A percentile compares a stretch with the other conserved stretches of the same genome.
Conservation (phyloP, 495 filamentous ascomycete genomes). For the Lepidopterella palustris region DNA sequence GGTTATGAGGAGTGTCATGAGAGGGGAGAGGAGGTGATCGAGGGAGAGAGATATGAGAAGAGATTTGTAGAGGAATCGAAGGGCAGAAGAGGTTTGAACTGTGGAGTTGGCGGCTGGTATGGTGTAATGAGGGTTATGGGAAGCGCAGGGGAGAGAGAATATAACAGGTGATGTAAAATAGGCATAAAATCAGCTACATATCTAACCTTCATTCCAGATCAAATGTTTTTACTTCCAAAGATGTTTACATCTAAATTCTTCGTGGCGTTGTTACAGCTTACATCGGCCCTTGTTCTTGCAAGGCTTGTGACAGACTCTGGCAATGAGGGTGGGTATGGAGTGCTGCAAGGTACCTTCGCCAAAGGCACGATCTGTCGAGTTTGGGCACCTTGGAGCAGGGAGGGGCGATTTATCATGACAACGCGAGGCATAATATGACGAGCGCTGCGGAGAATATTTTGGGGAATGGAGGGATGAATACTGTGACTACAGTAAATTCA, state of each 20-base stretch:
- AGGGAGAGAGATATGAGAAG: too few species aligned
- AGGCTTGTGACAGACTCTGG: not conserved
- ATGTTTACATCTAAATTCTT: not conserved
- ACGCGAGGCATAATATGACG: constrained; percentile 32
- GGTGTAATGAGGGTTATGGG: too few species aligned
- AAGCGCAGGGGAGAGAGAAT: too few species aligned
- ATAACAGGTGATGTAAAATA: too few species aligned
- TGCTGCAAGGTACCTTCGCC: constrained; percentile 25
- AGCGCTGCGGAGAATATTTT: constrained; percentile 38
- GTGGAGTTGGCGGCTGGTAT: too few species aligned
- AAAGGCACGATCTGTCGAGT: constrained; percentile 40
- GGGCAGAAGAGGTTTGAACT: too few species aligned
- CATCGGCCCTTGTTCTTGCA: not conserved
- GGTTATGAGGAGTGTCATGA: too few species aligned
- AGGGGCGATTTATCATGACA: constrained; percentile 38
- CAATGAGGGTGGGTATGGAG: not conserved
- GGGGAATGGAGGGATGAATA: constrained; percentile 39
- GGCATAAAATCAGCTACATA: not conserved
- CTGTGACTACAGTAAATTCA: constrained; percentile 30
- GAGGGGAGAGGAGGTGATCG: too few species aligned
- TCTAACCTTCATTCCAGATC: not conserved
- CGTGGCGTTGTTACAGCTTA: not conserved
- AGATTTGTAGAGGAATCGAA: too few species aligned
- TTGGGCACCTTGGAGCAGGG: constrained; percentile 35
- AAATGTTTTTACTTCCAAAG: not conserved